Base-by-base conservation (phyloP, 2,329 filamentous ascomycete genomes). In the Nothopassalora personata region DNA sequence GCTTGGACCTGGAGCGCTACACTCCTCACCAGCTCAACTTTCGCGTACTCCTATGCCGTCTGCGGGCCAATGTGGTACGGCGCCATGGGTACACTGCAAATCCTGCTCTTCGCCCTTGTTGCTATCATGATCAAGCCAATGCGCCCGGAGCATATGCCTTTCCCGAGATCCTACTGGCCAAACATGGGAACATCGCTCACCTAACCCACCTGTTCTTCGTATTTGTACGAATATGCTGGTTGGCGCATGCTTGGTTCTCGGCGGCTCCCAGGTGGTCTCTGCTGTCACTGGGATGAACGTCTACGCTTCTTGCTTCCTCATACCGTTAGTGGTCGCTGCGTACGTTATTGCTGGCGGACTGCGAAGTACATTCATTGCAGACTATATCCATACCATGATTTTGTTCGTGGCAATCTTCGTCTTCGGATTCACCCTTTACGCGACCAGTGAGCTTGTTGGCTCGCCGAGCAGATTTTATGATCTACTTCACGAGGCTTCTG, bases 201-300 rank as follows among this genome's bases (percentile, higher is more conserved):
- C 39, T 66, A n/a, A 67, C 63, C 6, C 68, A 69, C 51, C 61
- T 77, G 57, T 69, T 75, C 43, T 75, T 76, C 51, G 74, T 1
- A 67, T 78, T 15, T 67, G 75, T 4, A 77, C 75, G 8, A 79
- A 78, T 54, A 74, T 79, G 34, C 66, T 78, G 3, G 75, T 77
- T 27, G 74, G 75, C 5, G 74, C 73, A 46, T 74, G 76, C 59
- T 63, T 80, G n/a, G 69, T 79, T 11, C 68, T 79, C 4, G 77
- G 78, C 9, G 78, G 76, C 7, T 75, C 73, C 57, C 76, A 76
- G 4, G 76, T 78, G 5, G 75, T 80, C 3, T 75, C 75, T 7
- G 68, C 73, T 3, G 59, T 79, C 27, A 74, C 75, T 1, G 76
- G 75, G 9, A 78, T 79, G 75, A 74, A 76, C 52, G 75, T 78